Evolutionary conservation across 257 asterid species (phyloP).

Genomic region (Capsicum pubescens): DNA sequence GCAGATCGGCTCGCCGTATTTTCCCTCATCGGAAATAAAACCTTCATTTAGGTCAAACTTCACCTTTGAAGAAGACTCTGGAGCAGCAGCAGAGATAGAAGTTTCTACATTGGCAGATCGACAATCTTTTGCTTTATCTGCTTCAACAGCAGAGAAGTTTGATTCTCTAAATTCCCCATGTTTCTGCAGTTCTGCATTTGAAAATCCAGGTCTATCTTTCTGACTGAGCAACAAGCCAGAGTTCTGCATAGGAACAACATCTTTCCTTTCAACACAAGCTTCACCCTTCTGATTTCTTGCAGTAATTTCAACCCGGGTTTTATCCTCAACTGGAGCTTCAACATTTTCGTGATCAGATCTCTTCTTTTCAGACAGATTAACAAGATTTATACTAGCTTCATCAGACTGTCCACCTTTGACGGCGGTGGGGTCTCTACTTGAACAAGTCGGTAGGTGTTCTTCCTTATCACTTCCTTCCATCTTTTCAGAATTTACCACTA

Average conservation of each 20-base stretch:
- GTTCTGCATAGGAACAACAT: constrained; percentile 31
- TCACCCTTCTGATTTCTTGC: constrained; percentile 41
- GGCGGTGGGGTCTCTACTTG: constrained; percentile 29
- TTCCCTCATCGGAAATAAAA: constrained; percentile 69
- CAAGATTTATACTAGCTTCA: constrained; percentile 32
- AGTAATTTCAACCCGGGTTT: constrained; percentile 30
- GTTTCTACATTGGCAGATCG: constrained; percentile 36
- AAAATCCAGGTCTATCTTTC: constrained; percentile 35
- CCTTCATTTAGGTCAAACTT: constrained; percentile 86
- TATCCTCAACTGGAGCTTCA: constrained; percentile 32
- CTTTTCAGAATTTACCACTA: constrained; percentile 35
- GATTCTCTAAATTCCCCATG: constrained; percentile 39
- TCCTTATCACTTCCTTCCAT: constrained; percentile 36
- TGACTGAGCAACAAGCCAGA: constrained; percentile 34
- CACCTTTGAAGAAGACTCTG: constrained; percentile 51
- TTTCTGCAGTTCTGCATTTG: constrained; percentile 34
- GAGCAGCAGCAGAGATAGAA: constrained; percentile 40
- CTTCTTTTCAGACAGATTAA: constrained; percentile 35
- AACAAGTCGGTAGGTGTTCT: constrained; percentile 31
- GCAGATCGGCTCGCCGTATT: constrained; percentile 56
- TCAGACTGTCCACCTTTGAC: constrained; percentile 44
- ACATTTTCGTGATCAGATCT: constrained; percentile 33
- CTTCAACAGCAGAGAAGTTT: constrained; percentile 31
- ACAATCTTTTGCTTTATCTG: constrained; percentile 40
- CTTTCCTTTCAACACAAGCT: constrained; percentile 41